Conservation (phyloP, 116 monocot genomes). For the Phalaenopsis hybrid region DNA sequence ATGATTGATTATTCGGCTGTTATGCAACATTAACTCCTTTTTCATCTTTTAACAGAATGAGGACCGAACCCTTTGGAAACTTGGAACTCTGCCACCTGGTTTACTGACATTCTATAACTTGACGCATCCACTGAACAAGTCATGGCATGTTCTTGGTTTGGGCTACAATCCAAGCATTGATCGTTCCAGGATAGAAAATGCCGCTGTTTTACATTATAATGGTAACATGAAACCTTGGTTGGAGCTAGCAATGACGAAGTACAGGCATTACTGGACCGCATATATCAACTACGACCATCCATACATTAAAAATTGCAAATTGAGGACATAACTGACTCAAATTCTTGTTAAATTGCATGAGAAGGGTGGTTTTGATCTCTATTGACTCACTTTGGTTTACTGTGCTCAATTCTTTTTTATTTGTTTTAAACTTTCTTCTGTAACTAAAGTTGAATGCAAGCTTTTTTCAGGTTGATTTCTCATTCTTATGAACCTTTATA, state of each 20-base stretch:
- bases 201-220: constrained; percentile 42
- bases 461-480: not conserved
- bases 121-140: constrained; percentile 32
- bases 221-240: constrained; percentile 50
- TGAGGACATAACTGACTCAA: constrained; percentile 9
- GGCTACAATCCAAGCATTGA: constrained; percentile 37
- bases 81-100: constrained; percentile 40
- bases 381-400: not conserved
- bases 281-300: constrained; percentile 33
- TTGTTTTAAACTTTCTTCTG: not conserved
- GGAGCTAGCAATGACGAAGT: constrained; percentile 39
- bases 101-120: constrained; percentile 35
- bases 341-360: not conserved
- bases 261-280: constrained; percentile 36
- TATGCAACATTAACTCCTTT: no score
- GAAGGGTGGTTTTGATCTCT: not conserved
- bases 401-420: not conserved
- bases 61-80: constrained; percentile 30
- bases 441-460: not conserved
- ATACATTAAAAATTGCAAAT: constrained; percentile 25
- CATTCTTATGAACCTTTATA: not conserved
- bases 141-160: constrained; percentile 46
- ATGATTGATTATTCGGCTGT: not conserved
- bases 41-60: constrained; percentile 17
- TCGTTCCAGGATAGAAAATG: constrained; percentile 29